Evolutionary conservation across 192 early-diverging fungal species (phyloP).

Genomic region (Allomyces arbusculus): DNA sequence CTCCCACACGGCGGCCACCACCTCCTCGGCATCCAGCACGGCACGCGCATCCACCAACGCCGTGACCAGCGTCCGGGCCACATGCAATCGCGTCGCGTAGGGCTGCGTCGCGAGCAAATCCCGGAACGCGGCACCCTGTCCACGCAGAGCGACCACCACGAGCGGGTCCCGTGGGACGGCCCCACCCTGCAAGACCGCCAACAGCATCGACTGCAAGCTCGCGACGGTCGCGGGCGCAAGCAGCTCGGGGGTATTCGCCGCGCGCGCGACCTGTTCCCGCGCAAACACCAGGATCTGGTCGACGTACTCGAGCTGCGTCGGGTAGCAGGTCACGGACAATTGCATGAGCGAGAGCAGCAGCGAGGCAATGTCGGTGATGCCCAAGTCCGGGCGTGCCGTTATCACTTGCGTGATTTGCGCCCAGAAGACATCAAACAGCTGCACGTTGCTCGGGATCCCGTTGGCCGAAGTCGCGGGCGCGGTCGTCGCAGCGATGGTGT

Average conservation of each 20-base stretch:
- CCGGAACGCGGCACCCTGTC: constrained; percentile 37
- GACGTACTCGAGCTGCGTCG: constrained; percentile 63
- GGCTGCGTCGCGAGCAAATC: constrained; percentile 61
- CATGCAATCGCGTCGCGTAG: constrained; percentile 55
- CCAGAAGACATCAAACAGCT: constrained; percentile 96
- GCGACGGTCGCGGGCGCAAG: constrained; percentile 43
- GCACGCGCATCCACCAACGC: constrained; percentile 9
- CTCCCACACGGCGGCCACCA: not conserved
- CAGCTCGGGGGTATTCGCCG: constrained; percentile 40
- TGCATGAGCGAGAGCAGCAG: constrained; percentile 72
- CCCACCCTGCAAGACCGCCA: constrained; percentile 42
- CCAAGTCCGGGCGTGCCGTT: constrained; percentile 76
- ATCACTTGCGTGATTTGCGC: constrained; percentile 78
- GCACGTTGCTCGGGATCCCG: constrained; percentile 58
- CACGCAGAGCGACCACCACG: constrained; percentile 43
- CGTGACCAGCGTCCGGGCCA: constrained; percentile 56
- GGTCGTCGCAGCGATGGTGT: not conserved
- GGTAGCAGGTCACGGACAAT: constrained; percentile 80
- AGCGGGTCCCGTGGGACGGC: constrained; percentile 11
- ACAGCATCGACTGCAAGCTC: constrained; percentile 63
- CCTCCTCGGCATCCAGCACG: not conserved
- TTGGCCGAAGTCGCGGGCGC: not conserved
- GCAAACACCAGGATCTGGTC: constrained; percentile 84
- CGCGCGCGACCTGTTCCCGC: constrained; percentile 48
- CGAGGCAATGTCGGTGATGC: constrained; percentile 77